Evolutionary conservation across 176 grass and related monocot species (phyloP).

Genomic region (Musa beccarii): DNA sequence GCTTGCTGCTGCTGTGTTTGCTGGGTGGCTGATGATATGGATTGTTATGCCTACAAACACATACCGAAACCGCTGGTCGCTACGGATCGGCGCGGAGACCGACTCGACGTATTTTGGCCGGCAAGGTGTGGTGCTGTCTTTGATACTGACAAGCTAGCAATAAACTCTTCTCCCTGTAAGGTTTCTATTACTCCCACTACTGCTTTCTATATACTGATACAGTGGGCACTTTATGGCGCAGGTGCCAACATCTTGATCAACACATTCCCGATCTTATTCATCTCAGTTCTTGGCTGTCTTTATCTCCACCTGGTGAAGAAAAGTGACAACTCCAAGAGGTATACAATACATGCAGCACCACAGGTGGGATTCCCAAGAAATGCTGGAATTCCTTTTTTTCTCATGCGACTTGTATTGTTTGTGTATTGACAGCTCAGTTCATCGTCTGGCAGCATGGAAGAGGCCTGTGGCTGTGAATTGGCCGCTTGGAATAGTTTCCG

Average conservation of each 20-base stretch:
- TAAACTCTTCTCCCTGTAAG: too few species aligned
- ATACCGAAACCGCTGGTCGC: slow-evolving; percentile 30
- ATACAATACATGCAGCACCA: not conserved
- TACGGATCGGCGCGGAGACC: slow-evolving; percentile 24
- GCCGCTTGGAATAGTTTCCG: slow-evolving; percentile 43
- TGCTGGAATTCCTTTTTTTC: not conserved
- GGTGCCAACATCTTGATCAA: slow-evolving; percentile 26
- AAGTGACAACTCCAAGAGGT: not conserved
- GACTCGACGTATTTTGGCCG: slow-evolving; percentile 45
- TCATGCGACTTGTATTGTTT: not conserved
- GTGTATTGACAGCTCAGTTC: not conserved
- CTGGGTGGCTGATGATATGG: slow-evolving; percentile 43
- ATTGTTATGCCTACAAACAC: slow-evolving; percentile 30
- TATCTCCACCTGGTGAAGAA: slow-evolving; percentile 33
- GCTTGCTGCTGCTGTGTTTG: slow-evolving; percentile 26
- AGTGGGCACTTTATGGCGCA: not conserved
- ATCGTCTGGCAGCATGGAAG: slow-evolving; percentile 22
- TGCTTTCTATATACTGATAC: too few species aligned
- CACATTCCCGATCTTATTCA: slow-evolving; percentile 42
- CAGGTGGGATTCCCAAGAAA: not conserved
- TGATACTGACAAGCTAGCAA: too few species aligned
- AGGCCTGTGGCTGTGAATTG: slow-evolving; percentile 45
- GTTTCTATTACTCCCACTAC: too few species aligned
- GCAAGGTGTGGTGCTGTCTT: slow-evolving; percentile 26
- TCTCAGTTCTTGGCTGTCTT: slow-evolving; percentile 37